These are phyloP conservation scores for Sphaerulina musiva DNA, from an alignment of 2,329 filamentous ascomycete genomes.

Conservation along the genomic window DNA sequence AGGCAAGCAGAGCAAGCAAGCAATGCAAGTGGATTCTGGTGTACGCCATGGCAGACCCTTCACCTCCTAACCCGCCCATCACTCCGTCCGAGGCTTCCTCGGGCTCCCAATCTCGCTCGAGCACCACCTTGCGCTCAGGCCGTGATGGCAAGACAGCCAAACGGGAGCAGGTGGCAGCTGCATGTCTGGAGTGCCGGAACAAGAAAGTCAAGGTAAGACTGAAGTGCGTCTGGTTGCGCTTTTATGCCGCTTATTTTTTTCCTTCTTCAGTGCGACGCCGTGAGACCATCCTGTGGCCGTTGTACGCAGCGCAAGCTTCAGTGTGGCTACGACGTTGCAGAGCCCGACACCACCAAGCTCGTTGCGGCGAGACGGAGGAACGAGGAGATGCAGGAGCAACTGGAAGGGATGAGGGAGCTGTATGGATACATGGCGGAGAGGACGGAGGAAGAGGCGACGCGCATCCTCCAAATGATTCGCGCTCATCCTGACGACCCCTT, in stretches of 20 bases:
- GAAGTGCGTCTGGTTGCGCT: neutral
- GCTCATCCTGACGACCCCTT: slow-evolving; percentile 7
- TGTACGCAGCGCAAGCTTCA: slow-evolving; percentile 4
- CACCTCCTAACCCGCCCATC: neutral
- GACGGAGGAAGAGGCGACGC: slow-evolving; percentile 1
- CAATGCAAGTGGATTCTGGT: neutral
- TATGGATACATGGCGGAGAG: slow-evolving; percentile 2
- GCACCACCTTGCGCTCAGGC: neutral
- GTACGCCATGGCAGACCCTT: slow-evolving; percentile 2
- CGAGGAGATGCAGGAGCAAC: slow-evolving; percentile 2
- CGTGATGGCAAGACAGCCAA: slow-evolving; percentile 7
- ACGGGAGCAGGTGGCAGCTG: slow-evolving; percentile 9
- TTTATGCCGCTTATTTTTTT: neutral
- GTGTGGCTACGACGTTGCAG: slow-evolving; percentile 7
- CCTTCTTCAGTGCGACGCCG: slow-evolving; percentile 4
- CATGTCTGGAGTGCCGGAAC: slow-evolving; percentile 7
- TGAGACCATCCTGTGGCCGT: slow-evolving; percentile 3
- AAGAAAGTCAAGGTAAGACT: slow-evolving; percentile 10
- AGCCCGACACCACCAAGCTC: slow-evolving; percentile 6
- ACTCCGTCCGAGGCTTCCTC: neutral
- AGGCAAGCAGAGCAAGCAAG: neutral
- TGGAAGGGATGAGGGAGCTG: slow-evolving; percentile 6
- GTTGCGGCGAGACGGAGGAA: slow-evolving; percentile 5
- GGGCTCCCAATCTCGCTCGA: neutral
- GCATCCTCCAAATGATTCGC: slow-evolving; percentile 5